These are phyloP conservation scores for Penicillium sclerotigenum DNA, from an alignment of 2,329 filamentous ascomycete species.

Conservation along the genomic window DNA sequence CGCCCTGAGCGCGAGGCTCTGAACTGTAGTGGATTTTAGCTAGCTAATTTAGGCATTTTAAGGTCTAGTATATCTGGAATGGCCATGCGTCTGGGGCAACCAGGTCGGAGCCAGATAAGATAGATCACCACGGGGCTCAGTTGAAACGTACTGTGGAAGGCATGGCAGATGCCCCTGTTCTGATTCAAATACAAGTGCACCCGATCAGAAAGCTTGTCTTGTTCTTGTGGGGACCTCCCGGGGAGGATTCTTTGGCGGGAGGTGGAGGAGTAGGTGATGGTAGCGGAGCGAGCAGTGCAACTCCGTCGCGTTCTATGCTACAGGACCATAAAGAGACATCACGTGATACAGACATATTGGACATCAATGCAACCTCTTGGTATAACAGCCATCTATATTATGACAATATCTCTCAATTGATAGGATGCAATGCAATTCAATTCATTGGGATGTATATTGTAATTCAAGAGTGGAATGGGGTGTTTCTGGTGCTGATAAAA, in stretches of 20 bases:
- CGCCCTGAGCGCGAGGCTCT: conserved; percentile 57
- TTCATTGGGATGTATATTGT: neutral
- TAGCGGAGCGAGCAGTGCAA: neutral
- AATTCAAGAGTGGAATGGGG: conserved; percentile 3
- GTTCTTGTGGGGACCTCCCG: neutral
- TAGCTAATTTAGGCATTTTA: neutral
- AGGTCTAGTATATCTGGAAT: neutral
- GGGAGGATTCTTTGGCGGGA: neutral
- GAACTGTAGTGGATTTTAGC: conserved; percentile 44
- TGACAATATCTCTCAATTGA: neutral
- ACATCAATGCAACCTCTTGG: neutral
- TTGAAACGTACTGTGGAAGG: conserved; percentile 35
- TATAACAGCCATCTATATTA: neutral
- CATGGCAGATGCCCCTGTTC: conserved; percentile 21
- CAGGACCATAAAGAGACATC: conserved; percentile 6
- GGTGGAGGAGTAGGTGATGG: conserved; percentile 1
- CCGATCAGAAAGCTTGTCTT: neutral
- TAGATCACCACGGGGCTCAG: conserved; percentile 3
- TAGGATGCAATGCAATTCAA: neutral
- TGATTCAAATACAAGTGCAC: neutral
- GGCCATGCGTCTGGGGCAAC: neutral
- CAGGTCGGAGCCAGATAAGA: neutral
- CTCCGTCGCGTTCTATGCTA: conserved; percentile 11
- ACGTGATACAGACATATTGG: conserved; percentile 10
- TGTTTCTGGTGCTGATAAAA: conserved; percentile 8